phyloP scores from a whole-genome alignment of 2,329 filamentous ascomycete species.

The Colletotrichum brevisporum region DNA sequence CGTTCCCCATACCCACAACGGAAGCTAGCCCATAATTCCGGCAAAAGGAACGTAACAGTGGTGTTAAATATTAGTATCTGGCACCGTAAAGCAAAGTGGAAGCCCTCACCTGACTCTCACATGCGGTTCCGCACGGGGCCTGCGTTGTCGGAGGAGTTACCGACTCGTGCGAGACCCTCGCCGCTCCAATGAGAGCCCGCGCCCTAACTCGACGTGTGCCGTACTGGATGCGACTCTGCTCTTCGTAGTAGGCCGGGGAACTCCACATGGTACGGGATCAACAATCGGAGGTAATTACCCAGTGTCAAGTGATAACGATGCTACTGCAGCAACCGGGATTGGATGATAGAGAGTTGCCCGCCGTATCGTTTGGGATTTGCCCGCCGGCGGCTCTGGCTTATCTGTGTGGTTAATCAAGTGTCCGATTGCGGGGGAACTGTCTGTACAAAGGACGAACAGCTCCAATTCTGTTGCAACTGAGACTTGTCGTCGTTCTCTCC shows the following conservation, averaged over 20 bases:
- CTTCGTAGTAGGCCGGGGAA: not conserved
- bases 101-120: conserved; percentile 21
- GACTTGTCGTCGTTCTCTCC: not conserved
- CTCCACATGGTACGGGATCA: conserved; percentile 15
- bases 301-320: conserved; percentile 20
- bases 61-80: not conserved
- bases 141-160: conserved; percentile 24
- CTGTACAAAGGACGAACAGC: conserved; percentile 18
- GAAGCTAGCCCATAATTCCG: conserved; percentile 11
- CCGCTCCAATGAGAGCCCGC: conserved; percentile 29
- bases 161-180: conserved; percentile 8
- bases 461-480: not conserved
- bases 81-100: not conserved
- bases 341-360: conserved; percentile 5
- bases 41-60: not conserved
- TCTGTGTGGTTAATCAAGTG: not conserved
- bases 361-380: conserved; percentile 6
- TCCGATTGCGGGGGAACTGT: not conserved
- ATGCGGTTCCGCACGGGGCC: conserved; percentile 5
- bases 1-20: conserved; percentile 21
- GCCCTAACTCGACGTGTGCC: conserved; percentile 7
- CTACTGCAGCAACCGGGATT: not conserved
- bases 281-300: conserved; percentile 9
- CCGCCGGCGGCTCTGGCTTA: conserved; percentile 2
- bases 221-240: conserved; percentile 16